Conservation (phyloP, 495 filamentous ascomycete species). For the Daldinia concentrica region DNA sequence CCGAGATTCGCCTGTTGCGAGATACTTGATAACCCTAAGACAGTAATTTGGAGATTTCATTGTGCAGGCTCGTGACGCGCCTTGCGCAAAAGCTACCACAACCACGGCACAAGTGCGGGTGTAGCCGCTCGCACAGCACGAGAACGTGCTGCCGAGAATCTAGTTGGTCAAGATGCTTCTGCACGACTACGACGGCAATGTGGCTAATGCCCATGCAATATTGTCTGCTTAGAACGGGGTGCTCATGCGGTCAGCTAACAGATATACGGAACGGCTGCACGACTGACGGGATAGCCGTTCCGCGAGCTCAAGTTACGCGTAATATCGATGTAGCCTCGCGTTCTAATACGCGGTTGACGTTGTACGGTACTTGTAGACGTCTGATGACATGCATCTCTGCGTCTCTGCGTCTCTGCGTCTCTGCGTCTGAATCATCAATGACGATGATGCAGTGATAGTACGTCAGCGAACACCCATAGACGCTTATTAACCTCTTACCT, state of each 20-base stretch:
- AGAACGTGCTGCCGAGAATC: constrained; percentile 32
- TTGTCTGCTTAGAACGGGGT: constrained; percentile 17
- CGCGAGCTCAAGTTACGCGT: constrained; percentile 25
- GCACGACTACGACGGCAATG: constrained; percentile 14
- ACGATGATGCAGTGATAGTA: constrained; percentile 24
- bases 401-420: too few species aligned
- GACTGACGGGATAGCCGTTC: constrained; percentile 29
- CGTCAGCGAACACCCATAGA: constrained; percentile 29
- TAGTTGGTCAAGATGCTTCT: constrained; percentile 10
- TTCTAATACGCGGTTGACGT: constrained; percentile 13
- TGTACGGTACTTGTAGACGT: constrained; percentile 24
- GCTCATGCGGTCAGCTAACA: constrained; percentile 29
- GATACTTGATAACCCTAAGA: constrained; percentile 28
- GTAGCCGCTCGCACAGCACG: constrained; percentile 35
- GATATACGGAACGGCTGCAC: constrained; percentile 21
- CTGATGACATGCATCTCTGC: constrained; percentile 39
- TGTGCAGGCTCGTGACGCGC: constrained; percentile 28
- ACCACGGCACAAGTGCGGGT: constrained; percentile 33
- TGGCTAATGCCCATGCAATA: constrained; percentile 32
- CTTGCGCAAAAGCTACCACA: constrained; percentile 24
- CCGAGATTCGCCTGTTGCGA: constrained; percentile 37
- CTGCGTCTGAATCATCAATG: constrained; percentile 32
- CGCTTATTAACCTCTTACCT: constrained; percentile 11
- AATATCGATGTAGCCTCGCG: constrained; percentile 18
- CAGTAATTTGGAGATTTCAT: constrained; percentile 16